These are phyloP conservation scores for Cytidiella melzeri DNA, from an alignment of 768 basidiomycete genomes.

Conservation along the genomic window DNA sequence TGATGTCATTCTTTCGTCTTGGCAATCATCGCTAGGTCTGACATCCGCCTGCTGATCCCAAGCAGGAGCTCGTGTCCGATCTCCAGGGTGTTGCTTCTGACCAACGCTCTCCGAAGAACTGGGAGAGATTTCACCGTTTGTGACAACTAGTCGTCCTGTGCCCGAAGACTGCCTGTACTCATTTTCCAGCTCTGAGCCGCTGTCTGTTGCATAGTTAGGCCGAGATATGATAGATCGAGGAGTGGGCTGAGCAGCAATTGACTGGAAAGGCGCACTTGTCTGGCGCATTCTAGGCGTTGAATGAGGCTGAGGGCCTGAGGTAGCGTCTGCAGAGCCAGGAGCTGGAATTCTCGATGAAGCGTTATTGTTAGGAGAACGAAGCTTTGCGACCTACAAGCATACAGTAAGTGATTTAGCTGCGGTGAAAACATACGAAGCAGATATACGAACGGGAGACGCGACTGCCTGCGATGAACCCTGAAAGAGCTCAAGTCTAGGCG, in stretches of 20 bases:
- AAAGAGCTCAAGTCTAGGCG: neutral
- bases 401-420: too few relatives aligned
- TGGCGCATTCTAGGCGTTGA: neutral
- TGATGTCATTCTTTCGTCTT: too few relatives aligned
- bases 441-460: too few relatives aligned
- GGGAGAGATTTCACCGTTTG: constrained; percentile 20
- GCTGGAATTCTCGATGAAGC: neutral
- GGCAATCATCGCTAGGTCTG: too few relatives aligned
- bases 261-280: neutral
- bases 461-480: too few relatives aligned
- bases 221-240: neutral
- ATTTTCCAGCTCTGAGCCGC: constrained; percentile 20
- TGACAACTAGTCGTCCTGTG: constrained; percentile 17
- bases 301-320: neutral
- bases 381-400: neutral
- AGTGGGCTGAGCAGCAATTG: neutral
- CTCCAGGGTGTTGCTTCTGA: too few relatives aligned
- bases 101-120: constrained; percentile 23
- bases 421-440: too few relatives aligned
- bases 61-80: too few relatives aligned
- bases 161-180: constrained; percentile 9
- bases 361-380: constrained; percentile 5
- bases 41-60: too few relatives aligned
- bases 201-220: constrained; percentile 10
- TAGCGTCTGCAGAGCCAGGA: neutral